These are phyloP conservation scores for Lactifluus subvellereus DNA, from an alignment of 768 basidiomycete species.

Conservation along the genomic window DNA sequence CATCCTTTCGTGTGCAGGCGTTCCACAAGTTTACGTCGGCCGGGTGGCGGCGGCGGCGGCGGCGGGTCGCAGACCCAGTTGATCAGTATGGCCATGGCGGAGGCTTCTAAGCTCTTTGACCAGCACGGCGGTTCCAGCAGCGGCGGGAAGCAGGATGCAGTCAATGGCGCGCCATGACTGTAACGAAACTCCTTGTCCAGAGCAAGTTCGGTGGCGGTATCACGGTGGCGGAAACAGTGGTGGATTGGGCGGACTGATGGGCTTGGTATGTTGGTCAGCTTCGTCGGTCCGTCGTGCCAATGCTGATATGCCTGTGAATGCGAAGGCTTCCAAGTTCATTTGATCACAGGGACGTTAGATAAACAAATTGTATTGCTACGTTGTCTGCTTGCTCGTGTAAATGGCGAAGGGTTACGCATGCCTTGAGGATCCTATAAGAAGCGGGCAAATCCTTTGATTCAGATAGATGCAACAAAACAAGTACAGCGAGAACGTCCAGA, in stretches of 20 bases:
- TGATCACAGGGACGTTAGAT: background rate
- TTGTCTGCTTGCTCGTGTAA: background rate
- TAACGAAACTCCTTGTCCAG: slow-evolving; percentile 77
- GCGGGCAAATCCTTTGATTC: background rate
- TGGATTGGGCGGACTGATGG: slow-evolving; percentile 55
- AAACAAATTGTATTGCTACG: background rate
- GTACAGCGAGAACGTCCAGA: background rate
- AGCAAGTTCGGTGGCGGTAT: slow-evolving; percentile 48
- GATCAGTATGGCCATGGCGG: slow-evolving; percentile 82
- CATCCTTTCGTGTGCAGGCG: slow-evolving; percentile 35
- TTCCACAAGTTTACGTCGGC: slow-evolving; percentile 64
- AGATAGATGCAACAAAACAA: background rate
- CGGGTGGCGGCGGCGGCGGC: slow-evolving; percentile 33
- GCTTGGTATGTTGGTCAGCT: slow-evolving; percentile 22
- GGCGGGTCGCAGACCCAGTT: slow-evolving; percentile 52
- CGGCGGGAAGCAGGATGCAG: slow-evolving; percentile 75
- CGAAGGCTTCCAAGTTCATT: slow-evolving; percentile 17
- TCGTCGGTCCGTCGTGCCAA: slow-evolving; percentile 22
- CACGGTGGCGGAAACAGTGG: slow-evolving; percentile 64
- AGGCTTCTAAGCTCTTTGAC: slow-evolving; percentile 73
- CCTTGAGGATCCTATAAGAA: background rate
- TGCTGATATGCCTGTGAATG: background rate
- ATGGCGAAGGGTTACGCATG: background rate
- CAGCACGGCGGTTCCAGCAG: slow-evolving; percentile 55
- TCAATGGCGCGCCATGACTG: slow-evolving; percentile 83